phyloP scores from a whole-genome alignment of 768 basidiomycete genomes.

The Lactarius trivialis region DNA sequence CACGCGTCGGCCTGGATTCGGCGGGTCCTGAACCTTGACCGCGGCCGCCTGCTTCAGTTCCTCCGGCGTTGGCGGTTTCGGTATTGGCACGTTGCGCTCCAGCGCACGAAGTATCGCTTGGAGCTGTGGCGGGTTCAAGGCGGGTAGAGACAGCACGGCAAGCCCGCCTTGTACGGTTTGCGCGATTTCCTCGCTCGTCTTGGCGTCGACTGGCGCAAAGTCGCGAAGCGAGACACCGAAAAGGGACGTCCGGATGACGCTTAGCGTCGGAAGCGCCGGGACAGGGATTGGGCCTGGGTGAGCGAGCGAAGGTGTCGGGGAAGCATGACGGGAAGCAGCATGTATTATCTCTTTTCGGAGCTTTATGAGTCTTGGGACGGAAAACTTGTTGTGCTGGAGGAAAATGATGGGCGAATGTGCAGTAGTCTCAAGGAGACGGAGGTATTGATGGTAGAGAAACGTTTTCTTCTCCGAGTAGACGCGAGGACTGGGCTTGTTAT shows the following conservation, averaged over 20 bases:
- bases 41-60: conserved; percentile 44
- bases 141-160: conserved; percentile 57
- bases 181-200: conserved; percentile 46
- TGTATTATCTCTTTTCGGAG: conserved; percentile 62
- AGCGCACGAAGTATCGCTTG: conserved; percentile 59
- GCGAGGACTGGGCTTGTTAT: conserved; percentile 52
- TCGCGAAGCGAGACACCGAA: conserved; percentile 74
- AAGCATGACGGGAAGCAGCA: conserved; percentile 37
- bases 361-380: conserved; percentile 56
- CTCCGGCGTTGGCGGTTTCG: conserved; percentile 45
- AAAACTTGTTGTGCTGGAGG: conserved; percentile 72
- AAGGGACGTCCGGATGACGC: conserved; percentile 68
- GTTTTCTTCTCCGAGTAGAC: conserved; percentile 74
- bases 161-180: conserved; percentile 52
- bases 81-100: conserved; percentile 58
- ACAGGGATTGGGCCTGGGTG: conserved; percentile 27
- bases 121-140: conserved; percentile 68
- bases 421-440: conserved; percentile 56
- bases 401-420: conserved; percentile 60
- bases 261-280: conserved; percentile 44
- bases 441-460: conserved; percentile 76
- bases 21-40: conserved; percentile 51
- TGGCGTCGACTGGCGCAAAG: conserved; percentile 43
- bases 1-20: conserved; percentile 62
- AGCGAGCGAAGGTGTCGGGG: conserved; percentile 31